phyloP scores from a whole-genome alignment of 345 rosid species.

The thale cress (Arabidopsis thaliana) region TAIR10.1 NC_003076.8:17334001-17334500 shows the following conservation, averaged over 20 bases:
- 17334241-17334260: neutral
- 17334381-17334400: constrained; percentile 5
- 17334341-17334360: neutral
- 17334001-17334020: constrained; percentile 29
- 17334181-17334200: neutral
- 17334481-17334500: constrained; percentile 16
- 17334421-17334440: neutral
- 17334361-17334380: neutral
- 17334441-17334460: neutral
- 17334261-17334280: constrained; percentile 39
- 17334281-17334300: constrained; percentile 51
- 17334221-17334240: neutral
- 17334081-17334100: neutral
- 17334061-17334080: constrained; percentile 12
- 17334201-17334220: neutral
- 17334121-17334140: neutral
- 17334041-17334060: constrained; percentile 14
- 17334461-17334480: neutral
- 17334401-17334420: neutral
- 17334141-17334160: neutral
- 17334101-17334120: constrained; percentile 6
- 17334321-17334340: constrained; percentile 36
- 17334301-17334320: constrained; percentile 49
- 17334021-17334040: constrained; percentile 7
- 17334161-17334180: neutral